Conservation (phyloP, 352 stramenopile genomes). For the Phytophthora ohioensis region DNA sequence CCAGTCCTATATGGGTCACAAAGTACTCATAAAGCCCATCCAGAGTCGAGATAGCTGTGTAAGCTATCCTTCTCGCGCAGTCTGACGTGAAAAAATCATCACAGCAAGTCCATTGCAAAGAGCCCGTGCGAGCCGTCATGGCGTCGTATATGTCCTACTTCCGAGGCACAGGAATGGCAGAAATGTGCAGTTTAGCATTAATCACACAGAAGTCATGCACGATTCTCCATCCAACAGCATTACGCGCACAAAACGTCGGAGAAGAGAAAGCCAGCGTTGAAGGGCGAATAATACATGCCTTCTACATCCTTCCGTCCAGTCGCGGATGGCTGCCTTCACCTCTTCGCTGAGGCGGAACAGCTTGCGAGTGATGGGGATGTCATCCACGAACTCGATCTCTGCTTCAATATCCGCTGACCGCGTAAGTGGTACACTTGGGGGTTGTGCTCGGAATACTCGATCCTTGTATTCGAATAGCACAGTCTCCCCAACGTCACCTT, state of each 20-base stretch:
- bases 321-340: not conserved
- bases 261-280: not conserved
- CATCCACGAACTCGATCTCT: not conserved
- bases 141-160: constrained; percentile 8
- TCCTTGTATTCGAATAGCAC: not conserved
- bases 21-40: constrained; percentile 8
- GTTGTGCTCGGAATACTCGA: not conserved
- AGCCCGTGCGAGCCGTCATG: constrained; percentile 2
- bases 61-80: not conserved
- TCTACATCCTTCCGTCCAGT: not conserved
- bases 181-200: not conserved
- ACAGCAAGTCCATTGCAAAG: constrained; percentile 1
- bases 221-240: not conserved
- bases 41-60: not conserved
- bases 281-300: not conserved
- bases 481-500: not conserved
- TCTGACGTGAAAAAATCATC: not conserved
- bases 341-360: not conserved
- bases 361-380: not conserved
- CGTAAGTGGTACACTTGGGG: not conserved
- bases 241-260: not conserved
- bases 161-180: not conserved
- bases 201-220: not conserved
- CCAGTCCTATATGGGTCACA: not conserved
- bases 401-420: not conserved